Evolutionary conservation across 176 grass and related monocot species (phyloP), one percentile per base, ranked within the genome.

Genomic region (Ensete glaucum): DNA sequence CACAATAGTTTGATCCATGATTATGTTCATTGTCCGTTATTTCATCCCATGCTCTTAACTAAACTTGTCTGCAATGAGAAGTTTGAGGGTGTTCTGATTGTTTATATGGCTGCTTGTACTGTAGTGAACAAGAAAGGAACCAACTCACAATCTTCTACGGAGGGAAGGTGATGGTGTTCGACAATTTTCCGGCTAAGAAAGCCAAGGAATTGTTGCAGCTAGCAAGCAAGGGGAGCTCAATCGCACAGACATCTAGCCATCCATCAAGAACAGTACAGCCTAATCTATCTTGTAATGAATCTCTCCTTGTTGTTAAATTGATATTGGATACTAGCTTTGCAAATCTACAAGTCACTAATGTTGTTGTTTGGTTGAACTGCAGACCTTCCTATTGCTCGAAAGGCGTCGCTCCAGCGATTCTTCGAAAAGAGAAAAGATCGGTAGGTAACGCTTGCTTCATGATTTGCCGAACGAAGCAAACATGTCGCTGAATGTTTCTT

Each of bases 391-490:
- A 94, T 99, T 76, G 86, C 88, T 43, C 89, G 91, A 82, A 95
- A 91, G 84, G 91, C 83, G 0, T 99, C 96, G 9, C 96, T 99
- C 73, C 91, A 94, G 55, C 84, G 96, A 26, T 99, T 99, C 77
- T 82, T 99, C 27, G 96, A 99, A 86, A 99, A 99, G 82, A 94
- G 96, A 89, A 99, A 99, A 83, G 88, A 99, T 54, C 84, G 96
- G 96, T 99, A 84, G 17, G 55, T 79, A 77, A 60, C 77, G 8
- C 58, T 63, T 6, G 43, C 22, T 9, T 8, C 7, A 16, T 11
- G 14, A 17, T 53, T 53, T 53, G 43, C 50, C 25, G 0, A 12
- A 4, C 52, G 8, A 73, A 9, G 21, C 1, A 19, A 19, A 52
- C 72, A 15, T 54, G 60, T 9, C 3, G 43, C 24, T 60, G 52